Evolutionary conservation across 225 moss, liverwort and hornwort species (phyloP).

Genomic region (Antitrichia curtipendula): DNA sequence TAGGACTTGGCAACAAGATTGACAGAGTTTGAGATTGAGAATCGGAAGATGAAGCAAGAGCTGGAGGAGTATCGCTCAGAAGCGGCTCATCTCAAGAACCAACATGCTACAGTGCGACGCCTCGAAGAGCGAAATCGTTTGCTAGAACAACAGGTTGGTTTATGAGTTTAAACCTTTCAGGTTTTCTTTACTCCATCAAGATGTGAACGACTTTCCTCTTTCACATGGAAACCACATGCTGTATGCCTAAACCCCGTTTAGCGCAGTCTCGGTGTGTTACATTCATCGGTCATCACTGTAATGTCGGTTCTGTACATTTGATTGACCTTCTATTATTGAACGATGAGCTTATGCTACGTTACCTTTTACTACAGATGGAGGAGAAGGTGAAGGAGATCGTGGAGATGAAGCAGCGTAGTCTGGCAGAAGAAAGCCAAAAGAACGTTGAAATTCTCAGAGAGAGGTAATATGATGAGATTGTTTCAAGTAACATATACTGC

Average conservation of each 20-base stretch:
- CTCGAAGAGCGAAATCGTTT: constrained; percentile 90
- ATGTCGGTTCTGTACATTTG: neutral
- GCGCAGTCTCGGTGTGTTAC: neutral
- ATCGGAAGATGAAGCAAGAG: constrained; percentile 85
- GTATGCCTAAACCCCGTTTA: neutral
- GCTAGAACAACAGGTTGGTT: constrained; percentile 82
- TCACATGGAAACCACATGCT: neutral
- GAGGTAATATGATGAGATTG: constrained; percentile 32
- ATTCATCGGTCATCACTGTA: neutral
- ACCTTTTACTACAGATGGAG: constrained; percentile 55
- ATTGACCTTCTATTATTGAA: neutral
- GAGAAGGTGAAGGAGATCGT: constrained; percentile 98
- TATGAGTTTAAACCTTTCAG: neutral
- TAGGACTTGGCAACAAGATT: constrained; percentile 71
- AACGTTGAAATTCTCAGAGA: constrained; percentile 73
- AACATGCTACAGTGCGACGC: constrained; percentile 89
- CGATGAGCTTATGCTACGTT: neutral
- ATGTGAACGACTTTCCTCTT: neutral
- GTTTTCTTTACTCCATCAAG: neutral
- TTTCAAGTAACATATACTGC: neutral
- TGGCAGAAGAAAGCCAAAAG: constrained; percentile 84
- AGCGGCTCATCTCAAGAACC: constrained; percentile 81
- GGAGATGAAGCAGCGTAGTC: constrained; percentile 85
- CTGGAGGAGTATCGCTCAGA: constrained; percentile 84
- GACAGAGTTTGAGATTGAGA: constrained; percentile 66